These are phyloP conservation scores for Colletotrichum lentis DNA, from an alignment of 2,329 filamentous ascomycete genomes.

Conservation along the genomic window DNA sequence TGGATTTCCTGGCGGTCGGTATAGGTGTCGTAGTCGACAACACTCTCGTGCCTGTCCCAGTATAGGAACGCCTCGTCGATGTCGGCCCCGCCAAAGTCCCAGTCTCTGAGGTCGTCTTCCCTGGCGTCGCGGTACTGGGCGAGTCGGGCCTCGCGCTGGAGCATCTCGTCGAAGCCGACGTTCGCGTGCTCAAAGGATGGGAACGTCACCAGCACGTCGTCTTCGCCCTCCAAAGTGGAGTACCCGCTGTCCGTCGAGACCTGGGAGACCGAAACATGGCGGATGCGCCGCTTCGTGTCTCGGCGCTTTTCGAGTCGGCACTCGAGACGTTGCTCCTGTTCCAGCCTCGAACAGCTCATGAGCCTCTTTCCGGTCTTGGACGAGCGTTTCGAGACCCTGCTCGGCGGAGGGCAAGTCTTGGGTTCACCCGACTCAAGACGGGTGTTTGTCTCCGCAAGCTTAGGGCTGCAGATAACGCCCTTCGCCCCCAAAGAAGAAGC, in stretches of 20 bases:
- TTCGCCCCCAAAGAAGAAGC: too few species aligned
- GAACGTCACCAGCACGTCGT: not conserved
- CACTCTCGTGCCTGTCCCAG: not conserved
- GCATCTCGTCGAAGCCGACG: not conserved
- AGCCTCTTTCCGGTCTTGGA: too few species aligned
- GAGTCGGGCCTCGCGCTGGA: not conserved
- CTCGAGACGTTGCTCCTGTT: too few species aligned
- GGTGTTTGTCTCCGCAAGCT: accelerated
- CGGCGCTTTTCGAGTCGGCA: too few species aligned
- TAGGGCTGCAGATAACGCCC: too few species aligned
- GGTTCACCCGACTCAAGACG: accelerated
- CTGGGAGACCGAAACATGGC: not conserved
- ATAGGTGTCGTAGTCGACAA: not conserved
- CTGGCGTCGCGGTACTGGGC: not conserved
- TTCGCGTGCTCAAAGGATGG: not conserved
- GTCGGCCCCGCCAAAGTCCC: not conserved
- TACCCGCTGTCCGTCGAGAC: not conserved
- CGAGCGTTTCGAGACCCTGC: too few species aligned
- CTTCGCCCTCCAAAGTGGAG: not conserved
- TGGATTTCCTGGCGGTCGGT: not conserved
- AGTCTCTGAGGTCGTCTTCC: not conserved
- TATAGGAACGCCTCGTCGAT: not conserved
- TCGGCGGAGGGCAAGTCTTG: accelerated
- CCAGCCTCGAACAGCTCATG: too few species aligned
- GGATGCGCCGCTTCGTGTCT: not conserved